phyloP scores from a whole-genome alignment of 2,329 filamentous ascomycete species.

The Huntiella omanensis region DNA sequence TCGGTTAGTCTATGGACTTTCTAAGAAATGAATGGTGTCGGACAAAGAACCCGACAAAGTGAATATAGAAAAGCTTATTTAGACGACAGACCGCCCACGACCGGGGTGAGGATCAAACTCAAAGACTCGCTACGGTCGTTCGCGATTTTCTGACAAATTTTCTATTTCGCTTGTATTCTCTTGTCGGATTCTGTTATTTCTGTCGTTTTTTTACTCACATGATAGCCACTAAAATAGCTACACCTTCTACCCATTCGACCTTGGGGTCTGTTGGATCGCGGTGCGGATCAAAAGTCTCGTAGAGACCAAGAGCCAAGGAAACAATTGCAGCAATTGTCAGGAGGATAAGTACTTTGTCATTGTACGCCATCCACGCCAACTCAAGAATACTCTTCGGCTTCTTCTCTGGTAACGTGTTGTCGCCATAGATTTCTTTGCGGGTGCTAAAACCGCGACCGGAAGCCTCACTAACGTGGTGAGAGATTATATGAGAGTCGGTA shows the following conservation, averaged over 20 bases:
- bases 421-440: conserved; percentile 38
- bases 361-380: conserved; percentile 50
- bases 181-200: background rate
- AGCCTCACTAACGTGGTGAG: background rate
- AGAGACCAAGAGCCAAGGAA: conserved; percentile 50
- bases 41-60: background rate
- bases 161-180: background rate
- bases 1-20: background rate
- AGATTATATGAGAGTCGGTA: background rate
- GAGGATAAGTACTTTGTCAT: conserved; percentile 55
- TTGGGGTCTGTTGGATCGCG: conserved; percentile 16
- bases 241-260: conserved; percentile 16
- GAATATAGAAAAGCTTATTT: conserved; percentile 7
- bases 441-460: conserved; percentile 22
- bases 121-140: background rate
- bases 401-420: conserved; percentile 40
- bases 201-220: conserved; percentile 9
- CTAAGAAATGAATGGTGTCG: background rate
- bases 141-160: background rate
- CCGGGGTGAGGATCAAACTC: background rate
- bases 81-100: conserved; percentile 23
- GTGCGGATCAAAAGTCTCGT: conserved; percentile 36
- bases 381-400: conserved; percentile 38
- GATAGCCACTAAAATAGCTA: conserved; percentile 12
- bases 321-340: conserved; percentile 49